Percentiles rank a stretch among this genome's conserved stretches.
These are phyloP conservation scores for Lasiodiplodia theobromae DNA, from an alignment of 2,329 filamentous ascomycete genomes.

Conservation along the genomic window DNA sequence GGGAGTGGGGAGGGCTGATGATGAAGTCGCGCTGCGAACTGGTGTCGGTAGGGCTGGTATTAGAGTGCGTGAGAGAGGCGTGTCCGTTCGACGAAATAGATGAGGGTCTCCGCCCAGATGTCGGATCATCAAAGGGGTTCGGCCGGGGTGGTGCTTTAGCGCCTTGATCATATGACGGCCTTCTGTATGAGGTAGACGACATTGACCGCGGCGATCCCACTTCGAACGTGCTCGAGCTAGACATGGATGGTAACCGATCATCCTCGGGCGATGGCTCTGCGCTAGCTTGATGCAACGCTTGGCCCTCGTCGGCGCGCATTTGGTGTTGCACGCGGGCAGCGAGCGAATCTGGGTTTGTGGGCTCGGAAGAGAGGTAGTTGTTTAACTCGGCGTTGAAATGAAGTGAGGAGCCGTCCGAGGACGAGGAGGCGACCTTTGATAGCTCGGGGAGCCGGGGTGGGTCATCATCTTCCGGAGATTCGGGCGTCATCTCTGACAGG, in stretches of 20 bases:
- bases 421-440: slow-evolving; percentile 29
- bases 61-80: slow-evolving; percentile 17
- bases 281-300: slow-evolving; percentile 56
- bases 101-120: slow-evolving; percentile 26
- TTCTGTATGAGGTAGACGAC: slow-evolving; percentile 29
- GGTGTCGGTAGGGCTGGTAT: slow-evolving; percentile 29
- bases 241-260: slow-evolving; percentile 40
- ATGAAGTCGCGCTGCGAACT: slow-evolving; percentile 29
- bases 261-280: slow-evolving; percentile 35
- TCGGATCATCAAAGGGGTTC: slow-evolving; percentile 30
- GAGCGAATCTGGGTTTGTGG: slow-evolving; percentile 51
- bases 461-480: slow-evolving; percentile 46
- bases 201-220: slow-evolving; percentile 36
- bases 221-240: slow-evolving; percentile 41
- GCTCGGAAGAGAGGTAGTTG: slow-evolving; percentile 42
- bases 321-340: slow-evolving; percentile 55
- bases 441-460: slow-evolving; percentile 50
- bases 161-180: slow-evolving; percentile 27
- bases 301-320: slow-evolving; percentile 62
- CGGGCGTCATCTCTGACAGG: slow-evolving; percentile 38
- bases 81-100: slow-evolving; percentile 24
- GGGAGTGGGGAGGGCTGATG: slow-evolving; percentile 21
- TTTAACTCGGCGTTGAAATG: slow-evolving; percentile 38
- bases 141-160: slow-evolving; percentile 17
- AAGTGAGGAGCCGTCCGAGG: slow-evolving; percentile 37